phyloP scores from a whole-genome alignment of 306 rosid genomes.

The Inga oerstediana region DNA sequence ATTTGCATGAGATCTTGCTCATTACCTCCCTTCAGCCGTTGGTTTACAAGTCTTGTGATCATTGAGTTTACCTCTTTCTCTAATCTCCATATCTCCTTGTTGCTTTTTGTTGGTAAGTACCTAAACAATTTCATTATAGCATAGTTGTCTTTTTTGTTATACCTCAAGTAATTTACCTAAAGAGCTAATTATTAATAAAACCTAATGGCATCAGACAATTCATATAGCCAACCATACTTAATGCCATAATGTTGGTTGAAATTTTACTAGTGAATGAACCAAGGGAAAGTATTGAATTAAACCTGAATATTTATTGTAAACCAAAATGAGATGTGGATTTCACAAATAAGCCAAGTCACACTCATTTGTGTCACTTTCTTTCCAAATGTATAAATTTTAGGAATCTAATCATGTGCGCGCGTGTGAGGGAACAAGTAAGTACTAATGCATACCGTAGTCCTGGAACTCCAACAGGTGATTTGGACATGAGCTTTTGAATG shows the following conservation, averaged over 20 bases:
- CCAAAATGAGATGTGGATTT: not conserved
- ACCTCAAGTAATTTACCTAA: too few species aligned
- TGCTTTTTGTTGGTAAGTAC: slow-evolving; percentile 57
- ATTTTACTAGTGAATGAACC: not conserved
- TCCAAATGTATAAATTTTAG: not conserved
- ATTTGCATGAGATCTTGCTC: slow-evolving; percentile 69
- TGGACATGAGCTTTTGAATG: slow-evolving; percentile 56
- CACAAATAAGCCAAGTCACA: not conserved
- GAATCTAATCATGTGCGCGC: not conserved
- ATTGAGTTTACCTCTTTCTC: slow-evolving; percentile 59
- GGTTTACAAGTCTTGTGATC: slow-evolving; percentile 48
- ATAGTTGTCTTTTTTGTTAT: not conserved
- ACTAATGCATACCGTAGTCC: slow-evolving; percentile 51
- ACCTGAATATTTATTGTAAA: not conserved
- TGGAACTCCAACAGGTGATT: slow-evolving; percentile 52
- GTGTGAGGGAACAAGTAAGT: not conserved
- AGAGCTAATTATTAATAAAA: too few species aligned
- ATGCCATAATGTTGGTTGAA: too few species aligned
- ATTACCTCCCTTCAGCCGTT: slow-evolving; percentile 35
- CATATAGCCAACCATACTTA: not conserved
- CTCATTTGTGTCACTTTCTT: not conserved
- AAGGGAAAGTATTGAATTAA: not conserved
- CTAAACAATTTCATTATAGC: slow-evolving; percentile 33
- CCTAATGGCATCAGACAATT: not conserved
- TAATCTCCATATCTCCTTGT: slow-evolving; percentile 60